Conservation (phyloP, 1,284 basidiomycete genomes). For the Boletus holoroseus region DNA sequence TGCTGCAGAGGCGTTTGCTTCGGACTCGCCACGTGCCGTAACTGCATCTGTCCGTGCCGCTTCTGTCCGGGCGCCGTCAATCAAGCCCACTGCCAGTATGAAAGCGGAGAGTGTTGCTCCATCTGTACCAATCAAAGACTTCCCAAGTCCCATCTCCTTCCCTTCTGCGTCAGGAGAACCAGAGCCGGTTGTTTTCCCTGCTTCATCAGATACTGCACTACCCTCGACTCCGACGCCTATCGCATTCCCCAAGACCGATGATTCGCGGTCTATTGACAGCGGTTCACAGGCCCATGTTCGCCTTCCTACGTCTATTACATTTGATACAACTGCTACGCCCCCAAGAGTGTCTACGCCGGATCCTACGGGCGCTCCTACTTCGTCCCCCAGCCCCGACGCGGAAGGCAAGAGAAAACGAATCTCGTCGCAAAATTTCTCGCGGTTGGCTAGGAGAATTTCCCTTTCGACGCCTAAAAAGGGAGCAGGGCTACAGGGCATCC, state of each 20-base stretch:
- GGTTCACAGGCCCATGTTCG: constrained; percentile 27
- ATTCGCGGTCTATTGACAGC: constrained; percentile 28
- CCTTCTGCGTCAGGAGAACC: constrained; percentile 16
- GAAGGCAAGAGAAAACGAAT: constrained; percentile 73
- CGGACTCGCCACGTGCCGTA: constrained; percentile 19
- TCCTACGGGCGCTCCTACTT: constrained; percentile 36
- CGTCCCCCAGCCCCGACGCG: constrained; percentile 59
- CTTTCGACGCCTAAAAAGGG: constrained; percentile 56
- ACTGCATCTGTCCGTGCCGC: constrained; percentile 18
- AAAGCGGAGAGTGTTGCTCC: constrained; percentile 27
- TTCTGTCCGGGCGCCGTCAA: constrained; percentile 24
- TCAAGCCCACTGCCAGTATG: constrained; percentile 23
- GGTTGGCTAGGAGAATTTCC: constrained; percentile 67
- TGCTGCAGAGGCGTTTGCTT: constrained; percentile 4
- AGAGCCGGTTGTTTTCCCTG: constrained; percentile 13
- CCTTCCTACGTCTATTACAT: constrained; percentile 40
- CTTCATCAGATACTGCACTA: constrained; percentile 12
- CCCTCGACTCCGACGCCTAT: constrained; percentile 31
- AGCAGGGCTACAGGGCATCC: constrained; percentile 46
- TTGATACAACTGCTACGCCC: constrained; percentile 42
- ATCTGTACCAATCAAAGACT: constrained; percentile 27
- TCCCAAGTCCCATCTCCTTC: constrained; percentile 10
- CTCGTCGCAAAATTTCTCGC: constrained; percentile 77
- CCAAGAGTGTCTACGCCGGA: constrained; percentile 61
- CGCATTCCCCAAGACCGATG: constrained; percentile 42